These are phyloP conservation scores for Diaporthe sp. DNA, from an alignment of 2,329 filamentous ascomycete genomes.

Conservation along the genomic window DNA sequence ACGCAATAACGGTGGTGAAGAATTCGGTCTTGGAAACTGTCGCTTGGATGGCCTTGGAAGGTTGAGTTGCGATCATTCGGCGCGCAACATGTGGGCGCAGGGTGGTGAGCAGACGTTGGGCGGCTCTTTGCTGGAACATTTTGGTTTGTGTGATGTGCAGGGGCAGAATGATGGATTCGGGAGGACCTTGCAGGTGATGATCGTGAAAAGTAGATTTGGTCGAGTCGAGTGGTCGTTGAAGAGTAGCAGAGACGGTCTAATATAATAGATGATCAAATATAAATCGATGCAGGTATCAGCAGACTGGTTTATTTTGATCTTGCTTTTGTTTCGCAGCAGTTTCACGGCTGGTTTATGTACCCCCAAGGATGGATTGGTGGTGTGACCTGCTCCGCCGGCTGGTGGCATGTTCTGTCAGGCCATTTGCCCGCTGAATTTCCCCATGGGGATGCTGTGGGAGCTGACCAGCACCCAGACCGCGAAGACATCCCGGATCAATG, in stretches of 20 bases:
- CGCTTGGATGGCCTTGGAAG: not conserved
- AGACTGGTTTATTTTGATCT: not conserved
- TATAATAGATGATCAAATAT: not conserved
- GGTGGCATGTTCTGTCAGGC: constrained; percentile 18
- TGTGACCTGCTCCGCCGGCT: not conserved
- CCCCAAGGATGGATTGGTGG: not conserved
- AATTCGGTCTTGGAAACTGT: constrained; percentile 4
- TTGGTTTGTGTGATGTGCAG: not conserved
- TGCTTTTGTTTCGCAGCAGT: not conserved
- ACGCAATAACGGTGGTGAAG: constrained; percentile 1
- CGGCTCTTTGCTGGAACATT: constrained; percentile 24
- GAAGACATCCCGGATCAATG: constrained; percentile 13
- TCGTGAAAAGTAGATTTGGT: not conserved
- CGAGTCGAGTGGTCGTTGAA: too few relatives aligned
- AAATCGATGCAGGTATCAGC: not conserved
- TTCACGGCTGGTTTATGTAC: constrained; percentile 19
- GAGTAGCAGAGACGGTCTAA: not conserved
- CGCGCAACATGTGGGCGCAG: not conserved
- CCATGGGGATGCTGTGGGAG: constrained; percentile 4
- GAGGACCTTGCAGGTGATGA: not conserved
- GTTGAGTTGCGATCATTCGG: constrained; percentile 14
- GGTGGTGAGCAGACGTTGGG: constrained; percentile 21
- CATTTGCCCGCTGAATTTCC: constrained; percentile 20
- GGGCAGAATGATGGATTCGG: too few relatives aligned
- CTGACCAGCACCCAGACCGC: not conserved